Evolutionary conservation across 1,284 basidiomycete genomes (phyloP).

Genomic region (Polyporus tsugae): DNA sequence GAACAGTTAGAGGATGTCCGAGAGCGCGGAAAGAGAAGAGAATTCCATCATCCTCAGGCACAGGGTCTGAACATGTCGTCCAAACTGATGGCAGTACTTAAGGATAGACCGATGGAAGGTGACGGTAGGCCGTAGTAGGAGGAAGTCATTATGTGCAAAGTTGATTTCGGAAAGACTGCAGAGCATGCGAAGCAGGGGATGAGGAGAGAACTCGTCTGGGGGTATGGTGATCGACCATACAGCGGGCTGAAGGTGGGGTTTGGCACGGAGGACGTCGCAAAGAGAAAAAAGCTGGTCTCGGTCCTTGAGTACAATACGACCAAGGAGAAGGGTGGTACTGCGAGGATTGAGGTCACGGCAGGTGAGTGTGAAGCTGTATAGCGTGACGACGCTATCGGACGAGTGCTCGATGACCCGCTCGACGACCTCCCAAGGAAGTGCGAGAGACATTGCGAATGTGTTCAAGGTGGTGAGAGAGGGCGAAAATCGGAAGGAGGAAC

Average conservation of each 20-base stretch:
- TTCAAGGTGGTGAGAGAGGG: constrained; percentile 58
- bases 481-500: too few species aligned
- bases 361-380: background rate
- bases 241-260: background rate
- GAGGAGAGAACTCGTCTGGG: background rate
- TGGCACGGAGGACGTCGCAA: background rate
- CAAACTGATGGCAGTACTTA: background rate
- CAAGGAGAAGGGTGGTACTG: background rate
- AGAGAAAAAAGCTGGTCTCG: background rate
- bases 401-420: background rate
- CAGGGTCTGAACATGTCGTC: background rate
- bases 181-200: background rate
- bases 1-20: background rate
- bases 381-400: background rate
- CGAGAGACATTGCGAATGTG: constrained; percentile 27
- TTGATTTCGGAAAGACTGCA: background rate
- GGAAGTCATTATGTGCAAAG: background rate
- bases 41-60: background rate
- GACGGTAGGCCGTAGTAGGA: background rate
- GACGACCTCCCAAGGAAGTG: constrained; percentile 4
- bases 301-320: background rate
- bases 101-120: background rate
- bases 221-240: background rate
- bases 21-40: background rate
- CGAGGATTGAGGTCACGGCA: background rate